Percentiles rank a stretch among this genome's conserved stretches.
phyloP scores from a whole-genome alignment of 1,284 basidiomycete species.

The Trichosporon ovoides region DNA sequence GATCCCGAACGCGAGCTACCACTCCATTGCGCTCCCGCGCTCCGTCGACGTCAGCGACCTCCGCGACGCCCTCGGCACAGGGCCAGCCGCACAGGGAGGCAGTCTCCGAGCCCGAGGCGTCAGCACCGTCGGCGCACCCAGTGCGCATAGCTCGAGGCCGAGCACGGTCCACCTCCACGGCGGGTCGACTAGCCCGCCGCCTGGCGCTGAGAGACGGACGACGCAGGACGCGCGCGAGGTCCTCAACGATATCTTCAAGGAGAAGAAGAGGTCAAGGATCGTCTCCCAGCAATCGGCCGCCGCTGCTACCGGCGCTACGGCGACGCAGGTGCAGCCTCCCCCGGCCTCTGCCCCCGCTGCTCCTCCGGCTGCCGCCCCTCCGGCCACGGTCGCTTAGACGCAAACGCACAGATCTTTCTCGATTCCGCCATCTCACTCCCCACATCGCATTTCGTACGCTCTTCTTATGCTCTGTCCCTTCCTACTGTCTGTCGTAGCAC shows the following conservation, averaged over 20 bases:
- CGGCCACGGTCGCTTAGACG: no score
- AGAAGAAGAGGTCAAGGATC: slow-evolving; percentile 27
- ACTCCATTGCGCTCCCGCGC: slow-evolving; percentile 62
- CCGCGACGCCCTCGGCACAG: slow-evolving; percentile 61
- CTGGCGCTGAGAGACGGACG: background rate
- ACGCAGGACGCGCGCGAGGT: slow-evolving; percentile 34
- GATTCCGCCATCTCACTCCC: no score
- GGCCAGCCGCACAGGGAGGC: no score
- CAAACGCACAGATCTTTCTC: no score
- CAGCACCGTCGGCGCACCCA: background rate
- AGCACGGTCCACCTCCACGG: background rate
- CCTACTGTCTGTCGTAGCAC: no score
- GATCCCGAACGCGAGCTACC: slow-evolving; percentile 76
- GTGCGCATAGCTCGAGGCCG: background rate
- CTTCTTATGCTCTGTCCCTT: no score
- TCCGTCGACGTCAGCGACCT: slow-evolving; percentile 72
- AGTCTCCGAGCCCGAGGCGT: no score
- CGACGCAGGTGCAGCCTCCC: no score
- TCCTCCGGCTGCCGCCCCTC: no score
- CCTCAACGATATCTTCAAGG: slow-evolving; percentile 48
- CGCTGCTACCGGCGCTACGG: no score
- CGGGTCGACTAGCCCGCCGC: background rate
- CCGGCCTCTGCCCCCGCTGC: no score
- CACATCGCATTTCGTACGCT: no score
- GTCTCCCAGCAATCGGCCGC: background rate